Evolutionary conservation across 495 filamentous ascomycete species (phyloP).

Genomic region (Aspergillus heteromorphus): DNA sequence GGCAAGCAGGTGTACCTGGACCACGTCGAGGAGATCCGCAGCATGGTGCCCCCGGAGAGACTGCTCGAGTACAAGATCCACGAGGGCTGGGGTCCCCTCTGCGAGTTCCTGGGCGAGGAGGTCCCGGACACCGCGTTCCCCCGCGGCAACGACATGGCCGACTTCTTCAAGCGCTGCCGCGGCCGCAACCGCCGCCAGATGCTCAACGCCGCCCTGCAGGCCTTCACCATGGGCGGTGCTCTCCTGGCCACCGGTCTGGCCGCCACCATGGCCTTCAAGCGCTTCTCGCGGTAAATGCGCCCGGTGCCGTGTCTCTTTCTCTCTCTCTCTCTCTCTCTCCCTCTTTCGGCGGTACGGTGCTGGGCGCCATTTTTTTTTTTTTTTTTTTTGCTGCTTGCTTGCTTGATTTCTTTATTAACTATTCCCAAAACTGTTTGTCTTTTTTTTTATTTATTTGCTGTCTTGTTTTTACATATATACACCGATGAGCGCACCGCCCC

Average conservation of each 20-base stretch:
- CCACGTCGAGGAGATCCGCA: constrained; percentile 41
- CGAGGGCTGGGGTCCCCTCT: constrained; percentile 63
- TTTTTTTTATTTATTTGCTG: too few relatives aligned
- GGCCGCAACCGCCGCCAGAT: constrained; percentile 57
- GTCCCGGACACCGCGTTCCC: constrained; percentile 48
- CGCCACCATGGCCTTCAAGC: constrained; percentile 38
- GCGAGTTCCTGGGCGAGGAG: constrained; percentile 58
- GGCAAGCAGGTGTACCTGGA: constrained; percentile 48
- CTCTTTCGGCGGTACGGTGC: constrained; percentile 11
- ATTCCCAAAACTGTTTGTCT: background rate
- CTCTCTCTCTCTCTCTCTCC: too few relatives aligned
- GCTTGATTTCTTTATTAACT: too few relatives aligned
- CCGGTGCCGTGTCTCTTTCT: constrained; percentile 6
- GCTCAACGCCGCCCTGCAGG: constrained; percentile 52
- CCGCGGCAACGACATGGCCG: constrained; percentile 45
- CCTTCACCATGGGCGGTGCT: constrained; percentile 45
- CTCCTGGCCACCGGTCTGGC: constrained; percentile 36
- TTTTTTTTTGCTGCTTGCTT: too few relatives aligned
- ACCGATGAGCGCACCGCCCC: constrained; percentile 1
- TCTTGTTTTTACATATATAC: constrained; percentile 6
- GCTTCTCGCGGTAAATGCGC: constrained; percentile 30
- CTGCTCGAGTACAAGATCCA: constrained; percentile 61
- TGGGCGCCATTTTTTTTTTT: constrained; percentile 3
- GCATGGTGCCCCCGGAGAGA: constrained; percentile 39
- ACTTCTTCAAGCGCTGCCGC: constrained; percentile 56